Evolutionary conservation across 805 yeast species (phyloP).

Genomic region (Yamadazyma insecticola): DNA sequence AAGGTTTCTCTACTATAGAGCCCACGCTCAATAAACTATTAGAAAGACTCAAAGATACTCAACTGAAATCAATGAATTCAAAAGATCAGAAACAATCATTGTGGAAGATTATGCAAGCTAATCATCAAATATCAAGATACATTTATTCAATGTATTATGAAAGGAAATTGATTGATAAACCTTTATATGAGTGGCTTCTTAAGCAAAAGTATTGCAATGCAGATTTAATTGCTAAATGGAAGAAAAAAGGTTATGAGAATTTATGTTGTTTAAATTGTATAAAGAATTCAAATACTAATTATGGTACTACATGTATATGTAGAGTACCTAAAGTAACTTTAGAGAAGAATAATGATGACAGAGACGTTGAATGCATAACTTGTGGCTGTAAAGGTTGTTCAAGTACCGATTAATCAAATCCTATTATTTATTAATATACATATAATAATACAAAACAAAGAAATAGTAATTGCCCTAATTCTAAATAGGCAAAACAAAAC

Average conservation of each 20-base stretch:
- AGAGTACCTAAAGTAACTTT: constrained; percentile 69
- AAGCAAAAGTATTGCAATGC: constrained; percentile 64
- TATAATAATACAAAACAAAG: constrained; percentile 4
- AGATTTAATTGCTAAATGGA: constrained; percentile 75
- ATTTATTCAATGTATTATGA: constrained; percentile 70
- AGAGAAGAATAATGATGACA: constrained; percentile 23
- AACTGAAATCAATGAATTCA: constrained; percentile 32
- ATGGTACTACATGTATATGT: constrained; percentile 74
- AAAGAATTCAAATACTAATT: constrained; percentile 54
- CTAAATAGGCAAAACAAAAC: too few species aligned
- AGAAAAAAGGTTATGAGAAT: constrained; percentile 79
- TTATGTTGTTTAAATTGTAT: constrained; percentile 83
- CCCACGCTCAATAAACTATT: constrained; percentile 62
- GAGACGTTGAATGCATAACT: constrained; percentile 54
- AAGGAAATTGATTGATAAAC: constrained; percentile 59
- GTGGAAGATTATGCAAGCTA: constrained; percentile 68
- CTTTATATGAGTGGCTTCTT: constrained; percentile 70
- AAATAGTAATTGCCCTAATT: neutral
- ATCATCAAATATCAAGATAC: constrained; percentile 73
- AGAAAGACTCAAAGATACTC: constrained; percentile 50
- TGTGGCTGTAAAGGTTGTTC: constrained; percentile 89
- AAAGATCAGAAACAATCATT: constrained; percentile 52
- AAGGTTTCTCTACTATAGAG: constrained; percentile 64
- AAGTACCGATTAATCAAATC: constrained; percentile 52
- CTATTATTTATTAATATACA: constrained; percentile 1